Base-by-base conservation (phyloP, 345 rosid species). In the Rhodamnia rubescens region DNA sequence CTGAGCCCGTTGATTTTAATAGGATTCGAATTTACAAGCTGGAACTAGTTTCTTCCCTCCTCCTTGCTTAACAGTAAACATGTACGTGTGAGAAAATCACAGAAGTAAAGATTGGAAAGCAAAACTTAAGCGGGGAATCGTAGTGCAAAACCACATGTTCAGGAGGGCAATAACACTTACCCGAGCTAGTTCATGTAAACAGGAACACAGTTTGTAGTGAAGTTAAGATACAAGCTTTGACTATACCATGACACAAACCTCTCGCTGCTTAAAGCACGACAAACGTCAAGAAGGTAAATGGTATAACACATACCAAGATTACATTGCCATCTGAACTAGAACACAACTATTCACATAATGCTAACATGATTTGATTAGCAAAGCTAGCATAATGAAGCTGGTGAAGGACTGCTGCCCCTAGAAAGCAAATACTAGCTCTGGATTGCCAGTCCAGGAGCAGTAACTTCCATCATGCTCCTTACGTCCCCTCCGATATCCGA, bases 381-480 rank as follows among this genome's bases (percentile, higher is more conserved):
- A 29, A 74, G 86, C 59, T n/a, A 11, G 32, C 74, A 84, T 40
- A 75, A 53, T 32, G 27, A 53, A 74, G 74, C 86, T 26, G 36
- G 58, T 27, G 36, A 4, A 26, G 81, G 78, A 53, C 29, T 18
- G 40, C 49, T 64, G 29, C 47, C 81, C 56, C 3, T 59, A 11
- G 74, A 58, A 47, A 58, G 81, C 74, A 75, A 47, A 53, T 42
- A 74, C 84, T 90, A 96, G 86, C 94, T 88, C 16, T 86, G 87
- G 88, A 94, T 94, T 52, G 91, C 91, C 13, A 95, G 87, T 82
- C 86, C 96, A 11, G 90, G 90, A 83, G 92, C 56, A 8, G 84
- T 42, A 11, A 85, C 87, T 82, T 92, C 93, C 90, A 85, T 87
- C 89, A 92, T 90, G 84, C 89, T 81, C 0, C 94, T 95, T 11